Base-by-base conservation (phyloP, 192 early-diverging fungal genomes). In the Backusella luteola region DNA sequence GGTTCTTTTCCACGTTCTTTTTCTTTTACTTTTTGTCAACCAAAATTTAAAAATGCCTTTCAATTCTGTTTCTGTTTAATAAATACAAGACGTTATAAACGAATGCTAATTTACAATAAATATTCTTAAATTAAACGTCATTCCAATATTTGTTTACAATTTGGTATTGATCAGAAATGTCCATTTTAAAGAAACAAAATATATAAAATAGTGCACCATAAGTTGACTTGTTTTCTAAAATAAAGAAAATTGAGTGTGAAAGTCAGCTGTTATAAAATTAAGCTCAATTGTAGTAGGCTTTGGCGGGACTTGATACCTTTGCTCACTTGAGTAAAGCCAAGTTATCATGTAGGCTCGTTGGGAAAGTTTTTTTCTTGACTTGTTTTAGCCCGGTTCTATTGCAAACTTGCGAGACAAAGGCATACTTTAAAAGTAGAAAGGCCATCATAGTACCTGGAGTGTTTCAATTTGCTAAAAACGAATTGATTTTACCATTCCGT, bases 371-470 rank as follows among this genome's bases (percentile, higher is more conserved):
- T 79, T 67, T 79, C 34, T 42, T 32, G 15, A 35, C 49, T 56
- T 75, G 73, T n/a, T 69, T 79, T 79, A 52, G 78, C 78, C 77
- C 67, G 44, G 67, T 17, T 67, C 42, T 77, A 35, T 42, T 69
- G 38, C 68, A 69, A 26, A 73, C 32, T 34, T 73, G 71, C 71
- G 8, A 73, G 49, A 66, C 66, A 41, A 53, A 59, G 34, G 32
- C 66, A 67, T 71, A 17, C 71, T 21, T 67, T 34, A 46, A 21
- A 32, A 66, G 41, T 71, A 44, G 46, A 38, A 71, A 74, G 67
- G 73, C 69, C 73, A 79, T 79, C 78, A 79, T 79, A 79, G 78
- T 79, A 75, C 78, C 52, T 73, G 68, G 67, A 52, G 68, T 73
- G 66, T 42, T 70, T 15, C 29, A 12, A 41, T 49, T 70, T 15